Evolutionary conservation across 1,139 yeast genomes (phyloP), one percentile per base, ranked within the genome.

Genomic region (Diutina siamensis): DNA sequence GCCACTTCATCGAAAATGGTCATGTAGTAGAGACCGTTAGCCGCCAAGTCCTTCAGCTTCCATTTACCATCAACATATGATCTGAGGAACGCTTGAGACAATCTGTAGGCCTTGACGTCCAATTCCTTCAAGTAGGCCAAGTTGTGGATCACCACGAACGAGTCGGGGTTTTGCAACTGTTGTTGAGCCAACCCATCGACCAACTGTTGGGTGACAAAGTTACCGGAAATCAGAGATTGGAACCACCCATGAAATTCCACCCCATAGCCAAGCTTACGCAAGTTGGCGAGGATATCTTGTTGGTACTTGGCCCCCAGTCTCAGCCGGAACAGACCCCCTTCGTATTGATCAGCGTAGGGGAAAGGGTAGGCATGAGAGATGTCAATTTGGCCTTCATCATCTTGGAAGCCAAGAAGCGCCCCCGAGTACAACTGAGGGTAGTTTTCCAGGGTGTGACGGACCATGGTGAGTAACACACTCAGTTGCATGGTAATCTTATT

Each of bases 221-320:
- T 78, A 45, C 94, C 94, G 42, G 83, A 74, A 46, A 72, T 60
- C 33, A 88, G 73, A 45, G 84, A 72, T 58, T 84, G 78, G 65
- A 83, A 87, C 89, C 89, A 87, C 34, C 96, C 96, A 53, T 82
- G 77, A 53, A 81, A 74, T 59, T 81, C 86, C 45, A 80, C 72
- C 44, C 89, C 94, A 51, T 77, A 72, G 45, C 83, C 83, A 52
- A 80, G 76, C 49, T 71, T 74, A 55, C 73, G 77, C 53, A 85
- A 72, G 50, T 76, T 74, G 46, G 75, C 75, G 53, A 82, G 68
- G 57, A 83, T 71, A 46, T 83, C 89, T 50, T 75, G 76, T 60
- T 83, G 89, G 64, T 80, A 87, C 59, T 74, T 79, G 50, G 70
- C 68, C 48, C 86, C 85, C 52, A 78, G 71, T 59, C 78, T 76